Evolutionary conservation across 352 stramenopile genomes (phyloP).

Genomic region (Phytopythium oedochilum): DNA sequence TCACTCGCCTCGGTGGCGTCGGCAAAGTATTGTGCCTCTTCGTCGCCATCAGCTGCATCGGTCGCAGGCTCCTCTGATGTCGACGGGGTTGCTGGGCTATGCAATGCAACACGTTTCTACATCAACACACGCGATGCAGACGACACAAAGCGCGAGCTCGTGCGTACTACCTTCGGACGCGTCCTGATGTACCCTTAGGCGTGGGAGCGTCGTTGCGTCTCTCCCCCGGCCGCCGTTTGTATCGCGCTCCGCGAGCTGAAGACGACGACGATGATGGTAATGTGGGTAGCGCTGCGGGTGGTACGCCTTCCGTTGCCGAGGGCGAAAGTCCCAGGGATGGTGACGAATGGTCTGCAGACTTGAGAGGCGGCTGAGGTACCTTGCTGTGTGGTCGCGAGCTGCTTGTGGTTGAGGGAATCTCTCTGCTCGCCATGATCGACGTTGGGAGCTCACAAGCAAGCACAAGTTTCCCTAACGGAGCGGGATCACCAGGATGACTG

Average conservation of each 20-base stretch:
- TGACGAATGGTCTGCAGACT: not conserved
- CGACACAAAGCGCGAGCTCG: not conserved
- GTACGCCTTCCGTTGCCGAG: not conserved
- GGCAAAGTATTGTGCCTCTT: not conserved
- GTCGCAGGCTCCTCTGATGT: not conserved
- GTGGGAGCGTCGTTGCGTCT: not conserved
- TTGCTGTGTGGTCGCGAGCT: not conserved
- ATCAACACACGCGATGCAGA: constrained; percentile 3
- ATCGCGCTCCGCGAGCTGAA: not conserved
- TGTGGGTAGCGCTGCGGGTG: not conserved
- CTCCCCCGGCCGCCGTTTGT: not conserved
- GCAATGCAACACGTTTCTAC: constrained; percentile 5
- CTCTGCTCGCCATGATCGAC: not conserved
- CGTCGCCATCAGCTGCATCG: not conserved
- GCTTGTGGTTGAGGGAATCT: not conserved
- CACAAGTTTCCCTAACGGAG: no score
- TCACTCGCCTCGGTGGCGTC: not conserved
- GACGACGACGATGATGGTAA: not conserved
- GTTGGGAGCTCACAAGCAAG: not conserved
- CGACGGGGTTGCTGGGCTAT: not conserved
- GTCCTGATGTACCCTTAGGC: not conserved
- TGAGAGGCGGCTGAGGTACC: not conserved
- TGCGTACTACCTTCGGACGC: not conserved
- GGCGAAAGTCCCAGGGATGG: not conserved
- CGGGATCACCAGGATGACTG: no score